Evolutionary conservation across 768 basidiomycete genomes (phyloP).

Genomic region (Serendipita sp.): DNA sequence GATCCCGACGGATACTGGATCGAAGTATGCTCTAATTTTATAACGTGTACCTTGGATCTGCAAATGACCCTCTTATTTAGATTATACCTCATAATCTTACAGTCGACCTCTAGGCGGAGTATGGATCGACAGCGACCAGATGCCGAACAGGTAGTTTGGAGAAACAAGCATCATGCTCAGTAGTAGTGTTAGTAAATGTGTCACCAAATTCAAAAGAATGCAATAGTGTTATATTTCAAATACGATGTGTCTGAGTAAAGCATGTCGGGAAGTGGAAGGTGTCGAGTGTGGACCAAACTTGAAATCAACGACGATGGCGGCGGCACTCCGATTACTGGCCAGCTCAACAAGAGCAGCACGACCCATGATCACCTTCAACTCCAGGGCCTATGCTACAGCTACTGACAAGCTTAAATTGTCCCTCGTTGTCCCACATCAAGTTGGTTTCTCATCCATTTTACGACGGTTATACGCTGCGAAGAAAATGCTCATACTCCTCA

Average conservation of each 20-base stretch:
- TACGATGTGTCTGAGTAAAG: neutral
- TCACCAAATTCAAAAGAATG: neutral
- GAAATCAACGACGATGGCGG: neutral
- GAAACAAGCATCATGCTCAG: neutral
- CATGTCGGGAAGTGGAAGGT: neutral
- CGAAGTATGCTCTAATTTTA: neutral
- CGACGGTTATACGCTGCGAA: constrained; percentile 10
- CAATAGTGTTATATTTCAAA: neutral
- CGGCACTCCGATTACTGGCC: neutral
- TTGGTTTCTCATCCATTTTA: constrained; percentile 11
- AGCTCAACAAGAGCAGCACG: neutral
- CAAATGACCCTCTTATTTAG: too few species aligned
- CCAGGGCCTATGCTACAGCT: constrained; percentile 85
- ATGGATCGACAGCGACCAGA: too few species aligned
- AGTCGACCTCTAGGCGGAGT: too few species aligned
- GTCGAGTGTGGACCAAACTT: neutral
- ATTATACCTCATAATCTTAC: too few species aligned
- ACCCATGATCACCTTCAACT: constrained; percentile 28
- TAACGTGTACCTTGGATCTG: neutral
- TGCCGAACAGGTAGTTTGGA: neutral
- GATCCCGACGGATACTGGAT: constrained; percentile 54
- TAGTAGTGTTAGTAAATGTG: neutral
- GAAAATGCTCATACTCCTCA: neutral
- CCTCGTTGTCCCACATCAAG: constrained; percentile 89
- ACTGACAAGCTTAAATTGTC: constrained; percentile 85